phyloP scores from a whole-genome alignment of 1,284 basidiomycete species.

The Boletus calvinii region DNA sequence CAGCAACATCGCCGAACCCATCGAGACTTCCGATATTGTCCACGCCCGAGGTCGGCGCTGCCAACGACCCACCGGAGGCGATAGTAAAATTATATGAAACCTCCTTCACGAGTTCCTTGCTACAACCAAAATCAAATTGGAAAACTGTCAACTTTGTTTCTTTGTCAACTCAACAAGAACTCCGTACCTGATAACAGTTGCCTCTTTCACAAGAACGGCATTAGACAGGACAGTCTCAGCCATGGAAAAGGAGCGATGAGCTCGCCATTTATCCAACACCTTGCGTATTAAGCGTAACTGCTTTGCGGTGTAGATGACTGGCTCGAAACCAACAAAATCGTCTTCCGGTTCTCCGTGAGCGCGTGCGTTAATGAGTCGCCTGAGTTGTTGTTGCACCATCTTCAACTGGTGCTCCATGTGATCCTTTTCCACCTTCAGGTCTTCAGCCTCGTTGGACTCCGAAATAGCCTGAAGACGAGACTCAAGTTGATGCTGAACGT shows the following conservation, averaged over 20 bases:
- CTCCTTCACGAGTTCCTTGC: slow-evolving; percentile 81
- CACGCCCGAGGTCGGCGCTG: slow-evolving; percentile 78
- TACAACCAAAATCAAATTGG: slow-evolving; percentile 34
- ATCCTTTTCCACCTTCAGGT: slow-evolving; percentile 84
- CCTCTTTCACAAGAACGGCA: slow-evolving; percentile 90
- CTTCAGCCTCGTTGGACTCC: slow-evolving; percentile 74
- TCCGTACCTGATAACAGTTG: slow-evolving; percentile 85
- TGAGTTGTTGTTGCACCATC: slow-evolving; percentile 81
- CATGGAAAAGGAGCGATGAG: slow-evolving; percentile 85
- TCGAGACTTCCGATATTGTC: slow-evolving; percentile 87
- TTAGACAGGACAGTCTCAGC: slow-evolving; percentile 85
- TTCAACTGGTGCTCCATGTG: slow-evolving; percentile 88
- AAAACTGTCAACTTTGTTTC: slow-evolving; percentile 7
- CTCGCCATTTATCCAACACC: slow-evolving; percentile 83
- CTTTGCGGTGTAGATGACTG: slow-evolving; percentile 76
- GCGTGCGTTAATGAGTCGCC: slow-evolving; percentile 75
- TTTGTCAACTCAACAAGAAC: slow-evolving; percentile 3
- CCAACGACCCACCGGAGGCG: slow-evolving; percentile 78
- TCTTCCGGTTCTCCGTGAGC: slow-evolving; percentile 72
- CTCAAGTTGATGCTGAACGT: slow-evolving; percentile 72
- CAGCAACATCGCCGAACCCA: slow-evolving; percentile 91
- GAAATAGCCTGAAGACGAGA: slow-evolving; percentile 71
- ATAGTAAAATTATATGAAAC: slow-evolving; percentile 93
- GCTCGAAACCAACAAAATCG: slow-evolving; percentile 64
- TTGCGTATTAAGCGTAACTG: slow-evolving; percentile 79